phyloP scores from a whole-genome alignment of 306 rosid genomes.

The Echinosophora koreensis region DNA sequence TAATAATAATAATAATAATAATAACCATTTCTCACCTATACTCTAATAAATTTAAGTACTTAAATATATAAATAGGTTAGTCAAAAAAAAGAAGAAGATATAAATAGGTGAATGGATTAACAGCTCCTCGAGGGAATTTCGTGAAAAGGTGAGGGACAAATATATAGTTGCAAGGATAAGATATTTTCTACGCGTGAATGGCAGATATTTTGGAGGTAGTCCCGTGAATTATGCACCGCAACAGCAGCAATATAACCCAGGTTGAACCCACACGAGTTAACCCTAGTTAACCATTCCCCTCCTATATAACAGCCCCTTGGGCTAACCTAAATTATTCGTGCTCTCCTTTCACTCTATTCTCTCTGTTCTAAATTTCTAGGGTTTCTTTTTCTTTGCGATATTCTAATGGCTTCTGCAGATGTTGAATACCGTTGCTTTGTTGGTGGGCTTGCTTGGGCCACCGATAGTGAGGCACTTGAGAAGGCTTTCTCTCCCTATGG shows the following conservation, averaged over 20 bases:
- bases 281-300: too few relatives aligned
- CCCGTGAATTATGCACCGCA: too few relatives aligned
- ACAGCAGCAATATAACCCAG: too few relatives aligned
- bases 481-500: constrained; percentile 70
- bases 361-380: background rate
- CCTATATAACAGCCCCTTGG: constrained; percentile 53
- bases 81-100: too few relatives aligned
- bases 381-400: background rate
- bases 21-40: too few relatives aligned
- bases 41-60: too few relatives aligned
- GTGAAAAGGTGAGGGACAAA: background rate
- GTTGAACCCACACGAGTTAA: too few relatives aligned
- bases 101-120: too few relatives aligned
- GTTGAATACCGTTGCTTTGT: constrained; percentile 86
- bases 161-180: background rate
- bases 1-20: too few relatives aligned
- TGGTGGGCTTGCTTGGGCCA: constrained; percentile 98
- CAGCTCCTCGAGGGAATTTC: too few relatives aligned
- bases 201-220: constrained; percentile 20
- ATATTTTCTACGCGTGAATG: constrained; percentile 7
- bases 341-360: background rate
- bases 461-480: constrained; percentile 69
- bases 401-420: constrained; percentile 69
- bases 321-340: accelerated
- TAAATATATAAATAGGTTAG: too few relatives aligned